Conservation (phyloP, 2,329 filamentous ascomycete species). For the Aureobasidium zeae region DNA sequence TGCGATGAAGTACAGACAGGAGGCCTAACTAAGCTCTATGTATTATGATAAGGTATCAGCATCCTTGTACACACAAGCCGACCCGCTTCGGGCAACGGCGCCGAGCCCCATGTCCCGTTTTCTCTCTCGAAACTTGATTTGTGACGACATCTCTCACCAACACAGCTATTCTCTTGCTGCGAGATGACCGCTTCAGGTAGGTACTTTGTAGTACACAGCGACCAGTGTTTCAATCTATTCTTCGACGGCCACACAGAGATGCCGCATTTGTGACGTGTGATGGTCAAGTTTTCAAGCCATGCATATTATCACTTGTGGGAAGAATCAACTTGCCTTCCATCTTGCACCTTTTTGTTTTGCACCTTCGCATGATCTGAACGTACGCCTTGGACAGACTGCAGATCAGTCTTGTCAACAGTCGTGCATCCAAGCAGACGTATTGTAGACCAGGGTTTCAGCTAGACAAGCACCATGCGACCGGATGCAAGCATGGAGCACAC, state of each 20-base stretch:
- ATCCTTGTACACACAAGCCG: not conserved
- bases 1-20: too few relatives aligned
- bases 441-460: not conserved
- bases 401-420: not conserved
- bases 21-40: too few relatives aligned
- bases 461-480: not conserved
- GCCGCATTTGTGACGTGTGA: constrained; percentile 13
- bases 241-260: constrained; percentile 3
- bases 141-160: constrained; percentile 12
- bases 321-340: constrained; percentile 1
- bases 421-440: not conserved
- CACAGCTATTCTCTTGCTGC: too few relatives aligned
- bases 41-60: too few relatives aligned
- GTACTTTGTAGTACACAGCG: constrained; percentile 3
- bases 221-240: not conserved
- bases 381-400: not conserved
- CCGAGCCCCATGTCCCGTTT: constrained; percentile 3
- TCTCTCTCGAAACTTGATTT: constrained; percentile 10
- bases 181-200: not conserved
- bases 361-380: constrained; percentile 2
- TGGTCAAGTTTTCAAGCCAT: constrained; percentile 1
- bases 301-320: not conserved
- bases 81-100: constrained; percentile 4
- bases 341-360: constrained; percentile 3
- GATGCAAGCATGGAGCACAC: not conserved